Percentiles rank a stretch among this genome's conserved stretches.
phyloP scores from a whole-genome alignment of 768 basidiomycete genomes.

The Hygrocybe coccinea region DNA sequence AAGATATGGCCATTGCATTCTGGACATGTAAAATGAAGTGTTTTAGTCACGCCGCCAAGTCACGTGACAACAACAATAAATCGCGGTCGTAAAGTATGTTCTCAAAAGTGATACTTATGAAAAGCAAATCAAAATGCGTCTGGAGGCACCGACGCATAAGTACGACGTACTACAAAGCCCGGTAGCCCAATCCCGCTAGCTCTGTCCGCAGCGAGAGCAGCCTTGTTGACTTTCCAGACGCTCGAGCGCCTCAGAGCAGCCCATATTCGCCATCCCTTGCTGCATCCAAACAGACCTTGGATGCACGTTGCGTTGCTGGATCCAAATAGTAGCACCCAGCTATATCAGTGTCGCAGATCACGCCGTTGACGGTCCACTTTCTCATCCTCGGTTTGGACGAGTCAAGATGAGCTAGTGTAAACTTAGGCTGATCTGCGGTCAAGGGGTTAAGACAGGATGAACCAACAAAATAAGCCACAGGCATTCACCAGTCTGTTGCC shows the following conservation, averaged over 20 bases:
- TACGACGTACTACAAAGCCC: conserved; percentile 11
- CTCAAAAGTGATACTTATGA: conserved; percentile 10
- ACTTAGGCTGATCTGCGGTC: background rate
- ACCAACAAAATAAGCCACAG: no score
- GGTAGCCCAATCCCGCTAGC: conserved; percentile 7
- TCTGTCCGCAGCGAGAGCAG: conserved; percentile 9
- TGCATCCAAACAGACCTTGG: conserved; percentile 11
- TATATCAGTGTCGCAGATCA: conserved; percentile 2
- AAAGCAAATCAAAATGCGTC: conserved; percentile 7
- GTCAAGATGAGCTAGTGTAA: background rate
- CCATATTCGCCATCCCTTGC: conserved; percentile 6
- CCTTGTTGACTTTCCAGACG: conserved; percentile 14
- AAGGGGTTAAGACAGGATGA: no score
- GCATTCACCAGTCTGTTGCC: no score
- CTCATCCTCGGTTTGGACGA: background rate
- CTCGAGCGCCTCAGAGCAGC: conserved; percentile 12
- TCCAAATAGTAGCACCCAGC: conserved; percentile 13
- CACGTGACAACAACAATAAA: conserved; percentile 1
- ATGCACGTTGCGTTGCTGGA: conserved; percentile 8
- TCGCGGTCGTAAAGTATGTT: background rate
- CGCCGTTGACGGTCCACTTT: conserved; percentile 2
- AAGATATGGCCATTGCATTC: no score
- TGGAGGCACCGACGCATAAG: conserved; percentile 1
- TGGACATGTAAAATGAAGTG: no score
- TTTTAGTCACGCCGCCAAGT: no score